phyloP scores from a whole-genome alignment of 1,139 yeast species.

The Scheffersomyces insectosa region DNA sequence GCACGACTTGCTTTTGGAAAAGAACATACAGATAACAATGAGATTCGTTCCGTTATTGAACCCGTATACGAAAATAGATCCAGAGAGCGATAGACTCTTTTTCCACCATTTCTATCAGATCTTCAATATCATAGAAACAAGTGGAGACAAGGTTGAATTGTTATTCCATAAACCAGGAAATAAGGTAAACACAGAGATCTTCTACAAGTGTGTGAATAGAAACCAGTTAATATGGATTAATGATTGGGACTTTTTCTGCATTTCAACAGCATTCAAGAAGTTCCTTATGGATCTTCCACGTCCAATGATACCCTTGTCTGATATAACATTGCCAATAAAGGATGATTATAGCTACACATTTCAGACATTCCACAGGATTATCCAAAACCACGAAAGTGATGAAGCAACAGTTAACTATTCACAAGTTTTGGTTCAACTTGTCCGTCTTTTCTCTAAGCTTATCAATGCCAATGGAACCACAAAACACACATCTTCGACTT shows the following conservation, averaged over 20 bases:
- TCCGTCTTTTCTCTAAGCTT: conserved; percentile 40
- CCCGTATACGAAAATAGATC: conserved; percentile 21
- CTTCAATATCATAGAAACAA: conserved; percentile 45
- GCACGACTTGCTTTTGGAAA: conserved; percentile 32
- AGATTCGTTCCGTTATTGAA: conserved; percentile 23
- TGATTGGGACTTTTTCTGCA: conserved; percentile 65
- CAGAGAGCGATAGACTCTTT: conserved; percentile 29
- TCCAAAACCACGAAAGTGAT: conserved; percentile 13
- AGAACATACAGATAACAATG: conserved; percentile 20
- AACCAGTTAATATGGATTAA: conserved; percentile 57
- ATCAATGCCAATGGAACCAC: conserved; percentile 33
- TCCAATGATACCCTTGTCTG: conserved; percentile 46
- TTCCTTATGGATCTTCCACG: conserved; percentile 45
- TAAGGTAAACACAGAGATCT: conserved; percentile 48
- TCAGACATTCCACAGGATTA: conserved; percentile 31
- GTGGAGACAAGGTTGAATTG: conserved; percentile 46
- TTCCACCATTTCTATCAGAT: conserved; percentile 51
- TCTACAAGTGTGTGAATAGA: conserved; percentile 54
- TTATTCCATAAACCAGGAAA: conserved; percentile 63
- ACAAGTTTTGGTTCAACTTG: conserved; percentile 38
- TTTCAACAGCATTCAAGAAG: conserved; percentile 54
- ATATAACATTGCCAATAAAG: conserved; percentile 47
- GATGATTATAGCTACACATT: conserved; percentile 46
- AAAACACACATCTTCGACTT: conserved; percentile 44
- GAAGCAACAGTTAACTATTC: conserved; percentile 13